Percentiles rank a stretch among this genome's conserved stretches.
phyloP scores from a whole-genome alignment of 129 eudicot genomes.

The Flaveria linearis region DNA sequence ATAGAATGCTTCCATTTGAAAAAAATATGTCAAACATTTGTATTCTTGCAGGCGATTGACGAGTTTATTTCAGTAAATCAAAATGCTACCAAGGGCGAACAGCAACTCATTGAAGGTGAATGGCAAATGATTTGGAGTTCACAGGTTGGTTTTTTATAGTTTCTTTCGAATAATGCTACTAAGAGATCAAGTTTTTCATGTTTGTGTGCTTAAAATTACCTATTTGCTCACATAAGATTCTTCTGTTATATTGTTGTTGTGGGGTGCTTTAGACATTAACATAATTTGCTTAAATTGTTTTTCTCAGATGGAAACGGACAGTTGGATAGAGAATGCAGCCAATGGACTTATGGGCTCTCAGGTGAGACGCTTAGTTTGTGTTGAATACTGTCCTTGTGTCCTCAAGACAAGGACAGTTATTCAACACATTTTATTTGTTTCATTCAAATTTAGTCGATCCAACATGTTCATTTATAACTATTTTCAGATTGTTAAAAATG shows the following conservation, averaged over 20 bases:
- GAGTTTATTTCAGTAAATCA: constrained; percentile 53
- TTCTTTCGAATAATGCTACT: background rate
- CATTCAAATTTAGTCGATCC: background rate
- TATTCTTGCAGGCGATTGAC: constrained; percentile 66
- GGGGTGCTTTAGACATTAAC: constrained; percentile 7
- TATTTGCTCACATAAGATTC: background rate
- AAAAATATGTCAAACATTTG: constrained; percentile 9
- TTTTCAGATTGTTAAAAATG: constrained; percentile 67
- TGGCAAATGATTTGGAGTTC: constrained; percentile 99
- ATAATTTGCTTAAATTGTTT: background rate
- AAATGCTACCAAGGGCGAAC: constrained; percentile 47
- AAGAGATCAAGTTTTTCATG: constrained; percentile 1
- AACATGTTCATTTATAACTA: background rate
- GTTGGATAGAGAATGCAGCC: constrained; percentile 98
- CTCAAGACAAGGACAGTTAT: background rate
- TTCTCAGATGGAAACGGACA: constrained; percentile 90
- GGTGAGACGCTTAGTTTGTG: constrained; percentile 38
- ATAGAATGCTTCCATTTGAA: background rate
- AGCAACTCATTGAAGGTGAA: constrained; percentile 75
- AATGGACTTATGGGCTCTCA: constrained; percentile 96
- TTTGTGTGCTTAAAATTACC: background rate
- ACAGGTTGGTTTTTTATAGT: constrained; percentile 48
- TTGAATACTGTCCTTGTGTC: background rate
- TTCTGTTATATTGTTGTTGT: background rate
- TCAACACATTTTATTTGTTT: constrained; percentile 9